phyloP scores from a whole-genome alignment of 768 basidiomycete genomes.

The Kwoniella europaea region DNA sequence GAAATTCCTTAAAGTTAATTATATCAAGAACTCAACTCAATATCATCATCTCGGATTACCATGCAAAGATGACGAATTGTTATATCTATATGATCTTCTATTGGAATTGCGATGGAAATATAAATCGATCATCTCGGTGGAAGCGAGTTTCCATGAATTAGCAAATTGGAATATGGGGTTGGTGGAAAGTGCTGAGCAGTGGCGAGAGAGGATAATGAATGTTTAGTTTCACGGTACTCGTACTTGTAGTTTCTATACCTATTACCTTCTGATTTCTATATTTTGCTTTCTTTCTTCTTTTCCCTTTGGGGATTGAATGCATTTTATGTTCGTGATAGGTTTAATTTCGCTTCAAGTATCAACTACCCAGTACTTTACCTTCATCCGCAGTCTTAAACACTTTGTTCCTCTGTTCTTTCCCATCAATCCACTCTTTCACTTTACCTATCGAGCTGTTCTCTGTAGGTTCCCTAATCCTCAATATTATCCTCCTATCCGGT shows the following conservation, averaged over 20 bases:
- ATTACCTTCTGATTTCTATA: no score
- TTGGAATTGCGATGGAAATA: background rate
- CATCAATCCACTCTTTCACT: background rate
- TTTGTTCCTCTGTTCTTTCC: background rate
- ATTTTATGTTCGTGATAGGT: no score
- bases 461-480: background rate
- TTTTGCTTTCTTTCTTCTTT: no score
- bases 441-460: background rate
- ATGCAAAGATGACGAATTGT: background rate
- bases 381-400: conserved; percentile 1
- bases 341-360: no score
- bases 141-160: background rate
- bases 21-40: background rate
- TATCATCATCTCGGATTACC: background rate
- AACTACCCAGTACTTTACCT: background rate
- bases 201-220: background rate
- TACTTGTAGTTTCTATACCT: background rate
- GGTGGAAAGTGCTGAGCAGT: background rate
- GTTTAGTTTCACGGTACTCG: background rate
- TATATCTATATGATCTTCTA: background rate
- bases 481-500: background rate
- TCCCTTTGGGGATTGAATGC: no score
- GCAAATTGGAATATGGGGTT: background rate
- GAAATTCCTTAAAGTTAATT: background rate
- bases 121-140: background rate